These are phyloP conservation scores for Pseudopediastrum boryanum DNA, from an alignment of 139 green algal genomes.

Conservation along the genomic window DNA sequence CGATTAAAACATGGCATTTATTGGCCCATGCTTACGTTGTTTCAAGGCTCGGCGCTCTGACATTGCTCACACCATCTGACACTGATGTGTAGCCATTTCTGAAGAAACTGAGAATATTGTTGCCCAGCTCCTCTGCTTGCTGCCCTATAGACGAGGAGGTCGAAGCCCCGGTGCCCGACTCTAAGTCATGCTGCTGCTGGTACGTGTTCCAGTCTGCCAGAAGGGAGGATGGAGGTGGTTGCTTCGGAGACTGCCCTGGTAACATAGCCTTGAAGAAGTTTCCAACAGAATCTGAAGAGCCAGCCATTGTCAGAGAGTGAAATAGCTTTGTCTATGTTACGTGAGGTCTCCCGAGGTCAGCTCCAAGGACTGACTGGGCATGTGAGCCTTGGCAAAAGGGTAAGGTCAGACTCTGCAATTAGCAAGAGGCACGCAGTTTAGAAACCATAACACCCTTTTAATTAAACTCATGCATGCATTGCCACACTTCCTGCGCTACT, in stretches of 20 bases:
- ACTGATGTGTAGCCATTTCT: slow-evolving; percentile 29
- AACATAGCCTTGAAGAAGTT: background rate
- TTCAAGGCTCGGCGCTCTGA: slow-evolving; percentile 17
- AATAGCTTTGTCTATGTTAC: too few species aligned
- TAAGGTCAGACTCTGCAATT: too few species aligned
- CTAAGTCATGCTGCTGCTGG: slow-evolving; percentile 15
- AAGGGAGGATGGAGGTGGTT: slow-evolving; percentile 2
- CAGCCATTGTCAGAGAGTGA: too few species aligned
- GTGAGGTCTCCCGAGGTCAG: too few species aligned
- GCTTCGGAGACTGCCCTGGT: background rate
- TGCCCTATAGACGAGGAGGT: background rate
- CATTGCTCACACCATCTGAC: slow-evolving; percentile 28
- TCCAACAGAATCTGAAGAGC: background rate
- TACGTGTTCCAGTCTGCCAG: slow-evolving; percentile 35
- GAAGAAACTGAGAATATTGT: slow-evolving; percentile 23
- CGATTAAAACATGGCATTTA: too few species aligned
- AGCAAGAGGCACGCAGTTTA: too few species aligned
- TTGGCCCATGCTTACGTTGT: slow-evolving; percentile 20
- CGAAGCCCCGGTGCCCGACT: slow-evolving; percentile 2
- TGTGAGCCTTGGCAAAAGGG: too few species aligned
- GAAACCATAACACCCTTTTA: too few species aligned
- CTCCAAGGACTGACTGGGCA: too few species aligned
- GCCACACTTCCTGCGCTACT: too few species aligned
- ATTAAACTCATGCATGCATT: too few species aligned
- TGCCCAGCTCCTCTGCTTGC: slow-evolving; percentile 24